A percentile compares a stretch with the other conserved stretches of the same genome.
phyloP scores from a whole-genome alignment of 192 early-diverging fungal genomes.

The Mycoemilia scoparia region DNA sequence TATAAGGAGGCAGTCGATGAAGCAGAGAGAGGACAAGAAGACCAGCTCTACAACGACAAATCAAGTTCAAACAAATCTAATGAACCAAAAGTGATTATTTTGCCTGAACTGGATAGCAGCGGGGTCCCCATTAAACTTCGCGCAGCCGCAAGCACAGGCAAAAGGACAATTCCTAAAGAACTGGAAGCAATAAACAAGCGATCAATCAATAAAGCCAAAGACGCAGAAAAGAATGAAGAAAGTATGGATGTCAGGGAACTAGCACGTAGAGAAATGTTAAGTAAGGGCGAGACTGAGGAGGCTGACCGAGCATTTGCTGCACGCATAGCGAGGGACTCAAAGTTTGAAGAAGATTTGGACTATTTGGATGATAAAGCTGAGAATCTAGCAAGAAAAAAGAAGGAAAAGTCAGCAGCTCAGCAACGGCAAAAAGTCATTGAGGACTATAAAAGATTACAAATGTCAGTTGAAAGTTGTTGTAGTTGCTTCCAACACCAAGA shows the following conservation, averaged over 20 bases:
- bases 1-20: slow-evolving; percentile 41
- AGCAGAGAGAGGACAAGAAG: slow-evolving; percentile 9
- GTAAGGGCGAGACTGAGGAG: slow-evolving; percentile 9
- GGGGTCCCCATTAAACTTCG: slow-evolving; percentile 7
- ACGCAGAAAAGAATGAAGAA: slow-evolving; percentile 4
- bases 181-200: neutral
- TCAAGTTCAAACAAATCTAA: neutral
- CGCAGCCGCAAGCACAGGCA: neutral
- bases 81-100: slow-evolving; percentile 10
- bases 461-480: slow-evolving; percentile 29
- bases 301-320: slow-evolving; percentile 9
- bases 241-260: neutral
- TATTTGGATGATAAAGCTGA: slow-evolving; percentile 86
- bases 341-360: slow-evolving; percentile 49
- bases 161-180: neutral
- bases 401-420: slow-evolving; percentile 40
- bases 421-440: slow-evolving; percentile 42
- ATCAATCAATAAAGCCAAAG: neutral
- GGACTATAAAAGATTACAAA: slow-evolving; percentile 51
- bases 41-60: neutral
- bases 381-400: slow-evolving; percentile 37
- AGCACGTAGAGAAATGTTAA: slow-evolving; percentile 11
- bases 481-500: slow-evolving; percentile 50
- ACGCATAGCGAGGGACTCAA: slow-evolving; percentile 21
- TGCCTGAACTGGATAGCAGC: slow-evolving; percentile 18